Conservation (phyloP, 2,329 filamentous ascomycete species). For the Chrysoporthe cubensis region DNA sequence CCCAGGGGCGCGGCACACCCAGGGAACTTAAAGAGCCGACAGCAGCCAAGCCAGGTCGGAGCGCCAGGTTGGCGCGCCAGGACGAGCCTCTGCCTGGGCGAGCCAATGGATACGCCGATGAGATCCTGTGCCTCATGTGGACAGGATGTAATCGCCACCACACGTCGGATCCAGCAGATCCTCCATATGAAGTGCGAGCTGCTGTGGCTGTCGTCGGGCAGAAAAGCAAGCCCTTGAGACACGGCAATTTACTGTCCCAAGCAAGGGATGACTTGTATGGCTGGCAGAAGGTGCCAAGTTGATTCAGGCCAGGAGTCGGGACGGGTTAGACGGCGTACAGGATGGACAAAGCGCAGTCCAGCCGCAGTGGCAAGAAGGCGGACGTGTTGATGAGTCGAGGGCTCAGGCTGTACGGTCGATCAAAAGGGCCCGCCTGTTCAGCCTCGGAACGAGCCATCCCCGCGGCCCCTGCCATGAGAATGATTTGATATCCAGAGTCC, state of each 20-base stretch:
- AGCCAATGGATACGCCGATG: neutral
- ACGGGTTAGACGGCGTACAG: neutral
- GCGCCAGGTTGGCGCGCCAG: no score
- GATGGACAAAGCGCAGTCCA: neutral
- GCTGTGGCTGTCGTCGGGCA: neutral
- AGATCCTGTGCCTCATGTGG: neutral
- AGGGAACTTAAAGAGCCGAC: neutral
- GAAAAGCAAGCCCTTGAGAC: constrained; percentile 5
- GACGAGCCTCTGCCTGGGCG: neutral
- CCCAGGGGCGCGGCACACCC: constrained; percentile 9
- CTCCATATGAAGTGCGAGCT: neutral
- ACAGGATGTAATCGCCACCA: neutral
- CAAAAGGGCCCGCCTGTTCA: neutral
- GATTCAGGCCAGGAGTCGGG: neutral
- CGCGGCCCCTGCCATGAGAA: neutral
- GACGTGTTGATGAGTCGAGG: neutral
- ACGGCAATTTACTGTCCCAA: neutral
- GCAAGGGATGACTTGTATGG: constrained; percentile 6
- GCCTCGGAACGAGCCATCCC: neutral
- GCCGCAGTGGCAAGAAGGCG: neutral
- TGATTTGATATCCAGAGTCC: neutral
- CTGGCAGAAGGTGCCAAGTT: neutral
- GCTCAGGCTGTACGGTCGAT: neutral
- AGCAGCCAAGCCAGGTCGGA: neutral
- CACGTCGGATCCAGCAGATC: neutral